These are phyloP conservation scores for Mikania micrantha DNA, from an alignment of 129 eudicot genomes.

Conservation along the genomic window DNA sequence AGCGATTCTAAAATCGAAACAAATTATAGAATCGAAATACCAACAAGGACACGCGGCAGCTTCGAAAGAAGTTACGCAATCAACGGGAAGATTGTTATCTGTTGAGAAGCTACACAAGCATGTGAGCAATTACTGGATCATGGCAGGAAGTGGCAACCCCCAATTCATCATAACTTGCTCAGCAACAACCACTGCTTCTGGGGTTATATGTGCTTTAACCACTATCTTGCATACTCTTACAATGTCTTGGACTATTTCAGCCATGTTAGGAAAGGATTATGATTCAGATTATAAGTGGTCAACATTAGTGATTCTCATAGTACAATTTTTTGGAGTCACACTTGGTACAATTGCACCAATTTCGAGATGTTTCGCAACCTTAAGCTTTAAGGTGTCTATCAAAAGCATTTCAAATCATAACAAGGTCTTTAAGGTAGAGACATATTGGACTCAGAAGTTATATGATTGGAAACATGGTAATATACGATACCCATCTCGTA, in stretches of 20 bases:
- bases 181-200: slow-evolving; percentile 1
- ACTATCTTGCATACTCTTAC: background rate
- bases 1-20: slow-evolving; percentile 11
- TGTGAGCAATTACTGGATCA: background rate
- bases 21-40: slow-evolving; percentile 19
- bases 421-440: background rate
- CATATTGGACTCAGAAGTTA: background rate
- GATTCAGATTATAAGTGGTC: slow-evolving; percentile 1
- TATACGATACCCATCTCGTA: background rate
- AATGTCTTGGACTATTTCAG: background rate
- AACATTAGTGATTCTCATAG: background rate
- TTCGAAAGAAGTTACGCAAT: background rate
- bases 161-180: slow-evolving; percentile 5
- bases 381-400: background rate
- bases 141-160: slow-evolving; percentile 8
- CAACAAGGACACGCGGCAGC: background rate
- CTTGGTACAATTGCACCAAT: background rate
- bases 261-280: background rate
- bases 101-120: background rate
- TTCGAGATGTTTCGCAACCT: slow-evolving; percentile 3
- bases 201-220: background rate
- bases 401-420: background rate
- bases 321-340: background rate
- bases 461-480: background rate
- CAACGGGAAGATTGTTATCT: background rate